These are phyloP conservation scores for Serendipita sp. DNA, from an alignment of 768 basidiomycete species.

Conservation along the genomic window DNA sequence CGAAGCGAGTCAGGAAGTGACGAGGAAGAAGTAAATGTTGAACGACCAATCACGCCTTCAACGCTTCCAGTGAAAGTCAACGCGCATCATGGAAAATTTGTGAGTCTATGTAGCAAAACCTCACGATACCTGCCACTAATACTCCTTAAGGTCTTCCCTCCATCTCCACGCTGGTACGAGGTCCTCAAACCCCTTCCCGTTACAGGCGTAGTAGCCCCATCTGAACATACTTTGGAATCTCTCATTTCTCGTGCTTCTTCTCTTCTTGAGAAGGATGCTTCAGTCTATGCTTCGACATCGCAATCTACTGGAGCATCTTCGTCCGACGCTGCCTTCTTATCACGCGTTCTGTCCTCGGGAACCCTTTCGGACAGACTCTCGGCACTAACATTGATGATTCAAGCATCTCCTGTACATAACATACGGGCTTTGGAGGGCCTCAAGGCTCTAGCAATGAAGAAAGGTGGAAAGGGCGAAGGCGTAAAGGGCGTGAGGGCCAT, in stretches of 20 bases:
- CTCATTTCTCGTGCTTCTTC: conserved; percentile 31
- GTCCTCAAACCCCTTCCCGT: conserved; percentile 27
- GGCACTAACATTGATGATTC: conserved; percentile 77
- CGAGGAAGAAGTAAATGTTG: neutral
- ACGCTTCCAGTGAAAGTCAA: neutral
- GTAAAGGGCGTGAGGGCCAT: conserved; percentile 81
- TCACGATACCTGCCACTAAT: neutral
- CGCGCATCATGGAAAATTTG: neutral
- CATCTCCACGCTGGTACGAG: conserved; percentile 40
- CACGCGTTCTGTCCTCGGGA: conserved; percentile 72
- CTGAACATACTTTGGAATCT: conserved; percentile 30
- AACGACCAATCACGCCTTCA: neutral
- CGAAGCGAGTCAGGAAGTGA: conserved; percentile 9
- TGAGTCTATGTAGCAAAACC: neutral
- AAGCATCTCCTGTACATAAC: conserved; percentile 69
- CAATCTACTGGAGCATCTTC: conserved; percentile 19
- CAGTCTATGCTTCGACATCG: conserved; percentile 29
- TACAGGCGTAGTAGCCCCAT: conserved; percentile 21
- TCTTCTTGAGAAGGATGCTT: conserved; percentile 31
- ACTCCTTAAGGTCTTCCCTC: conserved; percentile 18
- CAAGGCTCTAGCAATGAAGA: conserved; percentile 67
- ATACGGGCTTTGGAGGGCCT: conserved; percentile 62
- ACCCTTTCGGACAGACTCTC: conserved; percentile 86
- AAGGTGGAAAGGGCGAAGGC: conserved; percentile 77
- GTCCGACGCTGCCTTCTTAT: conserved; percentile 68